These are phyloP conservation scores for Malassezia sympodialis DNA, from an alignment of 1,284 basidiomycete genomes.

Conservation along the genomic window DNA sequence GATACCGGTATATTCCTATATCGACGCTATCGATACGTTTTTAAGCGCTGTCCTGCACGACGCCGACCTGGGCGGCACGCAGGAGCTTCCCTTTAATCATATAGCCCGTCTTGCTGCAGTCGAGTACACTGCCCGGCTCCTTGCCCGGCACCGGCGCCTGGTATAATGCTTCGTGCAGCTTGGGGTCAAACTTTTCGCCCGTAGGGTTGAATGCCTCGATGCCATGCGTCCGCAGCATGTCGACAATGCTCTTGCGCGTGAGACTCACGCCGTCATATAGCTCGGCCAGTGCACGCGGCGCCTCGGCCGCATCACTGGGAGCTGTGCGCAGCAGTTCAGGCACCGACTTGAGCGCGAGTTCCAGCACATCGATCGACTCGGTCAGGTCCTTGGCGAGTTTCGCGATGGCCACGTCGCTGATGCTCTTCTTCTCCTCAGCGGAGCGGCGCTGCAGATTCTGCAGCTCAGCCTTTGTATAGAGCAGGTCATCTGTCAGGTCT, in stretches of 20 bases:
- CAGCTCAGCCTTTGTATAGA: constrained; percentile 65
- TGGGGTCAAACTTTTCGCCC: constrained; percentile 88
- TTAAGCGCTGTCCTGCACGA: constrained; percentile 54
- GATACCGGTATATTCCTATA: not conserved
- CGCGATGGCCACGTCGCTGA: constrained; percentile 82
- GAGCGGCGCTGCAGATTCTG: constrained; percentile 85
- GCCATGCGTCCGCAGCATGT: constrained; percentile 82
- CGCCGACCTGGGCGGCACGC: constrained; percentile 91
- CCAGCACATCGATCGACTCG: constrained; percentile 81
- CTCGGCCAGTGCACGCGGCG: constrained; percentile 33
- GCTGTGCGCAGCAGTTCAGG: constrained; percentile 52
- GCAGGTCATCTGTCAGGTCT: constrained; percentile 37
- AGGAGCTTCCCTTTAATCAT: constrained; percentile 57
- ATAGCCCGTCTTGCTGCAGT: constrained; percentile 79
- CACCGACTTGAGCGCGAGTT: constrained; percentile 71
- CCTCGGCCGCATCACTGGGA: constrained; percentile 38
- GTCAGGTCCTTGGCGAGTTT: constrained; percentile 81
- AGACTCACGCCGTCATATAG: constrained; percentile 73
- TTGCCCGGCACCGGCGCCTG: constrained; percentile 79
- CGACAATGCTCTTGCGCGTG: constrained; percentile 77
- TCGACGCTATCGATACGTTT: not conserved
- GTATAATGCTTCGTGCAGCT: constrained; percentile 86
- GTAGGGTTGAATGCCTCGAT: constrained; percentile 82
- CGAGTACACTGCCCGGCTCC: constrained; percentile 77
- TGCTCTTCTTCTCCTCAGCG: constrained; percentile 78